Base-by-base conservation (phyloP, 352 stramenopile species). In the Peronospora belbahrii region DNA sequence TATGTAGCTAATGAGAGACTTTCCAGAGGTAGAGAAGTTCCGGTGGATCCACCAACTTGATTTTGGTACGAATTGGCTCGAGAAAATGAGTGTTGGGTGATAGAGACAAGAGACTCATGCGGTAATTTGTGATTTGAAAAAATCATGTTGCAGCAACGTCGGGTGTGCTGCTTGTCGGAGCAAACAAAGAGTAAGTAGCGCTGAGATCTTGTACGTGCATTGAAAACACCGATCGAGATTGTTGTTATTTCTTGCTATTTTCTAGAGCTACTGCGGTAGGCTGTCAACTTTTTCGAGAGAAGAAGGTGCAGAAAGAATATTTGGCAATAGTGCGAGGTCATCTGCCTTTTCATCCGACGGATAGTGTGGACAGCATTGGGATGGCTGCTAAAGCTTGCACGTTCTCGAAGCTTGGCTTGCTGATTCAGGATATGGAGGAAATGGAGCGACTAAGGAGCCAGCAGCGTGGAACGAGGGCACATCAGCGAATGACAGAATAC, bases 1-100 rank as follows among this genome's bases (percentile, higher is more conserved):
- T n/a, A 45, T 46, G 9, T 53, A 89, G 62, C 52, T 95, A 27
- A 51, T 74, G 31, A 65, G 80, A 6, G 70, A 90, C 41, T 89
- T 74, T 42, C 77, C 77, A 17, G 63, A 86, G n/a, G 65, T 88
- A 10, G 46, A 62, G 5, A 89, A 94, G 49, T 88, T 92, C 35
- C 79, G 82, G 17, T 94, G 82, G 84, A 87, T 95, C 46, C 85
- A 95, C 49, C 83, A 95, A 60, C 67, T 95, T 17, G 85, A 95
- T 59, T 95, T 94, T 62, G 73, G 75, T 88, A 62, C 10, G 24
- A 10, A 9, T 5, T 13, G 1, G 19, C 4, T 31, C 1, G 14
- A 28, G 20, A 15, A 20, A 31, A 13, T 10, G 6, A 19, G 3
- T 15, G 13, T 1, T 15, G 9, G 9, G n/a, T 2, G 17, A 28